Evolutionary conservation across 805 yeast species (phyloP).

Genomic region (Lipomyces japonicus): DNA sequence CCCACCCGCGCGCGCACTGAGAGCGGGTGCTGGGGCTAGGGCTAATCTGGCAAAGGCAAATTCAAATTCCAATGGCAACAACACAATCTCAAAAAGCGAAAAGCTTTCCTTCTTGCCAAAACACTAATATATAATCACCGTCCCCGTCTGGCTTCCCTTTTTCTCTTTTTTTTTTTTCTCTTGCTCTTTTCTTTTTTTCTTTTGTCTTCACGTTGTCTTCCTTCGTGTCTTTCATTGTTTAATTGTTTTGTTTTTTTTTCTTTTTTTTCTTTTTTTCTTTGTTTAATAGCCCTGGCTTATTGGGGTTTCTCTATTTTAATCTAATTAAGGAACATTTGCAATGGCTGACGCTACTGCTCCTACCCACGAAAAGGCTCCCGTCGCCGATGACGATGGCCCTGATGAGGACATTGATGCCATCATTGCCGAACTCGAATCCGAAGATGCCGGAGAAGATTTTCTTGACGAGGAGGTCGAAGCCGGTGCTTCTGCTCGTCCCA

Average conservation of each 20-base stretch:
- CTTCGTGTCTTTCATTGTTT: constrained; percentile 28
- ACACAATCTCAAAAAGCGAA: too few species aligned
- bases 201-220: neutral
- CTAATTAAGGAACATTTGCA: neutral
- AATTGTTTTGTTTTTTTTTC: neutral
- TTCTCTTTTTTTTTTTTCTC: constrained; percentile 4
- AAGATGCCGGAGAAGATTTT: constrained; percentile 43
- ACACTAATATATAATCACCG: too few species aligned
- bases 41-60: too few species aligned
- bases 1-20: too few species aligned
- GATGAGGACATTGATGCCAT: constrained; percentile 61
- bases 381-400: constrained; percentile 57
- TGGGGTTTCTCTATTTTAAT: constrained; percentile 1
- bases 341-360: constrained; percentile 31
- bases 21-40: too few species aligned
- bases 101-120: too few species aligned
- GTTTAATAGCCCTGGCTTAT: neutral
- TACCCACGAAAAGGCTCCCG: constrained; percentile 41
- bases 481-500: constrained; percentile 64
- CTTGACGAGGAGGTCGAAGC: constrained; percentile 44
- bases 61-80: too few species aligned
- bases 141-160: too few species aligned
- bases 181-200: constrained; percentile 4
- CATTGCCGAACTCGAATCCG: constrained; percentile 67
- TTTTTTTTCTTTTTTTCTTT: neutral